phyloP scores from a whole-genome alignment of 768 basidiomycete species.

The Kwoniella bestiolae region DNA sequence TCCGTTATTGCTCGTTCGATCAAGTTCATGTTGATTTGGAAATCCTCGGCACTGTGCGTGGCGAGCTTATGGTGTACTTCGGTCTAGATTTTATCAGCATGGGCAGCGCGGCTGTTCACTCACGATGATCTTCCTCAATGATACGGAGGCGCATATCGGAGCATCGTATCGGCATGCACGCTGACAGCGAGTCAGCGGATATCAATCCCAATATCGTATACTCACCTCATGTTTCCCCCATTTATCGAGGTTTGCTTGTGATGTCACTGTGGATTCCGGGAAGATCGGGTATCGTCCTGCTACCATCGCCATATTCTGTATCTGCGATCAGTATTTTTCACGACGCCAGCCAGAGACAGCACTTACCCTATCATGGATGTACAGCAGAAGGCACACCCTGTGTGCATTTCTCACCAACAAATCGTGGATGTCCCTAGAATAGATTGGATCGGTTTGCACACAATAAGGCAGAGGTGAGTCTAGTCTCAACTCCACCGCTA shows the following conservation, averaged over 20 bases:
- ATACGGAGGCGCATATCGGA: conserved; percentile 22
- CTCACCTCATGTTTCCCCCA: conserved; percentile 23
- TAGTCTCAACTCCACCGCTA: conserved; percentile 19
- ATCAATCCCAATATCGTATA: not conserved
- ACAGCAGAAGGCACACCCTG: conserved; percentile 14
- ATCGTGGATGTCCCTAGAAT: conserved; percentile 6
- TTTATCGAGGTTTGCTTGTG: conserved; percentile 8
- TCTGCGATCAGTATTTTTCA: not conserved
- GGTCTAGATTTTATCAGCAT: conserved; percentile 1
- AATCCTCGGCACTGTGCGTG: not conserved
- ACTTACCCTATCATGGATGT: conserved; percentile 27
- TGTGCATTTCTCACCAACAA: conserved; percentile 26
- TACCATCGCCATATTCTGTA: conserved; percentile 28
- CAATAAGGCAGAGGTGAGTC: conserved; percentile 23
- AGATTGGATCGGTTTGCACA: conserved; percentile 19
- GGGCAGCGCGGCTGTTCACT: not conserved
- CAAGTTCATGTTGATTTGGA: conserved; percentile 6
- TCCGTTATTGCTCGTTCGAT: conserved; percentile 11
- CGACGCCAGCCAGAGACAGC: not conserved
- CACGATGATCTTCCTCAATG: conserved; percentile 19
- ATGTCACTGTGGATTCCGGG: conserved; percentile 18
- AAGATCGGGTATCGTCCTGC: conserved; percentile 25
- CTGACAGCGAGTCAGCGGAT: conserved; percentile 4
- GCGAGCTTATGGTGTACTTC: conserved; percentile 15
- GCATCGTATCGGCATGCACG: conserved; percentile 11